Evolutionary conservation across 2,329 filamentous ascomycete genomes (phyloP), one percentile per base, ranked within the genome.

Genomic region (Neofusicoccum sp.): DNA sequence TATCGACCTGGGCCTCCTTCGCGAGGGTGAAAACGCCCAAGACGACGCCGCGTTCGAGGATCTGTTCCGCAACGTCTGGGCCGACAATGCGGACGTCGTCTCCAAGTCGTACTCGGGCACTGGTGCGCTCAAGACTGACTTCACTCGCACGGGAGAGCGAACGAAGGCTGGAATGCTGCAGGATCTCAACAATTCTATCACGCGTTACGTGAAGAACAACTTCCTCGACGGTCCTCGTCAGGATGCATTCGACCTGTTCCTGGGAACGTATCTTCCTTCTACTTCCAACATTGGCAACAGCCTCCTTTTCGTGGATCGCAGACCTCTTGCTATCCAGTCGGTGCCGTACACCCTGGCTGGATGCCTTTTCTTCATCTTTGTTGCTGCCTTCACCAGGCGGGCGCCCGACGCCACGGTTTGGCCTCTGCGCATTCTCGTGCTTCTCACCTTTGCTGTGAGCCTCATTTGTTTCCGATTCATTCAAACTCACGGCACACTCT

Each of bases 21-120:
- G 85, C 59, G 85, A 87, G 31, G 93, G 93, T 62, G 87, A 94
- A 71, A 88, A 85, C 28, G 93, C 95, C 69, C 87, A 88, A 64
- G 90, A 93, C 70, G 92, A 97, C 71, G 80, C 84, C 11, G 86
- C 84, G 1, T 99, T 99, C 74, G 93, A 97, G 77, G 83, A 90
- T 70, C 81, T 98, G 64, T 99, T 98, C 86, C 92, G 95, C 68
- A 98, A 98, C 77, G 84, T 98, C 14, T 99, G 95, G 95, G 95
- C 95, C 34, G 95, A 99, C 78, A 99, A 99, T 72, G 95, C 96
- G 62, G 95, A 99, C 75, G 90, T 96, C 29, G 93, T 99, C 37
- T 96, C 93, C 16, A 89, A 87, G 69, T 89, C 92, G 0, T 99
- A 99, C 77, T 95, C 95, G 1, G 95, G 95, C 62, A 99, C 96